Evolutionary conservation across 2,329 filamentous ascomycete genomes (phyloP), one percentile per base, ranked within the genome.

Genomic region (Thielaviopsis ethacetica): DNA sequence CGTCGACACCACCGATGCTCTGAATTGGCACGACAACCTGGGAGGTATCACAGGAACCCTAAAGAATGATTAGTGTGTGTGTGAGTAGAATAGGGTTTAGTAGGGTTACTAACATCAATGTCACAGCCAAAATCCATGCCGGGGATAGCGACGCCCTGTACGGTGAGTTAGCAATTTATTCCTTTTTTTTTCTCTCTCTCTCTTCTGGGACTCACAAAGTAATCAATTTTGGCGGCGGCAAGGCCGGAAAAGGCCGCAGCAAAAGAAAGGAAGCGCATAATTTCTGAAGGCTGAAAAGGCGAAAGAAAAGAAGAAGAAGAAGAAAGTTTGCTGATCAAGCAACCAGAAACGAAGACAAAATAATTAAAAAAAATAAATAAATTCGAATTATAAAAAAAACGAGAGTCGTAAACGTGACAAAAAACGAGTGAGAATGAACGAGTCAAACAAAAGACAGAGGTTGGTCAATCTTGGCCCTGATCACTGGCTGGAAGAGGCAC

Each of bases 51-150:
- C 70, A 71, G 34, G 66, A 67, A 52, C 69, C 70, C 66, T 71
- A 56, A 9, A 12, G 61, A 15, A 15, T 21, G 26, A 24, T 49
- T 49, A 49, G 44, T 7, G 30, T 2, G 38, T 2, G 27, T n/a
- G 19, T 53, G 24, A 58, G n/a, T 10, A 53, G 12, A 12, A 15
- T 13, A 13, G 22, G 26, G 34, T 30, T 47, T 17, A 34, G n/a
- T 6, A 38, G 56, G 34, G 54, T 30, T 17, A 57, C 66, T 65
- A 66, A 72, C 72, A 66, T 73, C 68, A 47, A 70, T 72, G 53
- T 68, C 65, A 56, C 72, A 74, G 15, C 73, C 72, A 63, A 75
- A 74, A 58, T 75, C 73, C 19, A 69, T 71, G 60, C 71, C 72
- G 9, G 72, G 68, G 60, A 74, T 71, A 26, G 71, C 69, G 3